A percentile compares a stretch with the other conserved stretches of the same genome.
Conservation (phyloP, 495 filamentous ascomycete genomes). For the Annulohypoxylon nitens region DNA sequence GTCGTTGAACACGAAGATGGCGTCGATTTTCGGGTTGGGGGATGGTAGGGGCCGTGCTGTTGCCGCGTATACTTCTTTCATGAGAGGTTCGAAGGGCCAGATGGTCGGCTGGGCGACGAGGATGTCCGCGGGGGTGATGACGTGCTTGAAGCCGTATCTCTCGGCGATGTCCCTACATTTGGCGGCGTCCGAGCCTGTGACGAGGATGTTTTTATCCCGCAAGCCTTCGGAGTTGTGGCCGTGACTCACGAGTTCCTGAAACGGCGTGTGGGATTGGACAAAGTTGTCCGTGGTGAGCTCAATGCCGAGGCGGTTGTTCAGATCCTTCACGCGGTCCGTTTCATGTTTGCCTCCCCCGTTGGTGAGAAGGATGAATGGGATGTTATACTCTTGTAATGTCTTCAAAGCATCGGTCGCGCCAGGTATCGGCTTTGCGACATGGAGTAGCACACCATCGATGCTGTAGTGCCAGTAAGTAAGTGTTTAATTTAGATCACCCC, state of each 20-base stretch:
- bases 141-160: slow-evolving; percentile 85
- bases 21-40: slow-evolving; percentile 76
- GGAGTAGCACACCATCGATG: slow-evolving; percentile 97
- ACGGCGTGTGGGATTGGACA: slow-evolving; percentile 88
- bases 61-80: slow-evolving; percentile 69
- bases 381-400: slow-evolving; percentile 75
- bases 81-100: slow-evolving; percentile 81
- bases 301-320: slow-evolving; percentile 71
- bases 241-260: slow-evolving; percentile 65
- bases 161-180: slow-evolving; percentile 82
- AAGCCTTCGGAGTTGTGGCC: slow-evolving; percentile 51
- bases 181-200: slow-evolving; percentile 84
- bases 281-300: slow-evolving; percentile 74
- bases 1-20: slow-evolving; percentile 91
- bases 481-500: neutral
- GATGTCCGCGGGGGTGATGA: slow-evolving; percentile 89
- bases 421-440: slow-evolving; percentile 82
- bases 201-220: slow-evolving; percentile 80
- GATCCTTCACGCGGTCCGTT: slow-evolving; percentile 74
- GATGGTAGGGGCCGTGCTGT: slow-evolving; percentile 73
- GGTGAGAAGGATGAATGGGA: slow-evolving; percentile 88
- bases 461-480: slow-evolving; percentile 58
- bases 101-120: slow-evolving; percentile 76
- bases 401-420: slow-evolving; percentile 80
- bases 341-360: slow-evolving; percentile 90